Evolutionary conservation across 1,284 basidiomycete genomes (phyloP).

Genomic region (Trametes polyzona): DNA sequence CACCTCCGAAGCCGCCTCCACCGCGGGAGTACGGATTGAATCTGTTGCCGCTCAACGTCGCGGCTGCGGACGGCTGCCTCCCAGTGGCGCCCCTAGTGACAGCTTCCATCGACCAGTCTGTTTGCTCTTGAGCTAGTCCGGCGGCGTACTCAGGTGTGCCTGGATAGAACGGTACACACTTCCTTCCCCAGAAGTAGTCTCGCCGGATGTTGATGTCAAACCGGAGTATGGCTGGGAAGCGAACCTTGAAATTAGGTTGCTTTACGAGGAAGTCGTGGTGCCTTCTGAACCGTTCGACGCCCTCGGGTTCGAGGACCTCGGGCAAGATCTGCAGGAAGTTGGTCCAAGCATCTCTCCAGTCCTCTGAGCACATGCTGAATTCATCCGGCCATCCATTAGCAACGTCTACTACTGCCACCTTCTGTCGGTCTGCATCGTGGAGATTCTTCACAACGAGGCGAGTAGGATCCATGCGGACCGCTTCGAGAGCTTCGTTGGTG

Average conservation of each 20-base stretch:
- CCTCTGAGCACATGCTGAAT: neutral
- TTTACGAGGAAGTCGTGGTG: conserved; percentile 4
- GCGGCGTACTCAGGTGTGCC: neutral
- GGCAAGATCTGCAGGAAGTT: conserved; percentile 9
- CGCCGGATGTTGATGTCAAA: conserved; percentile 13
- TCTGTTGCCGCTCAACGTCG: neutral
- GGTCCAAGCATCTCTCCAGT: conserved; percentile 12
- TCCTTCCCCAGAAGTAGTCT: conserved; percentile 3
- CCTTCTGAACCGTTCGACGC: neutral
- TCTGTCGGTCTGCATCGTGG: conserved; percentile 7
- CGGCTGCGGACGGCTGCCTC: neutral
- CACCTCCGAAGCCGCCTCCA: neutral
- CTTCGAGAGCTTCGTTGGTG: conserved; percentile 9
- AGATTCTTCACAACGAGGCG: neutral
- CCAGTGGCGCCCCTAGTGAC: neutral
- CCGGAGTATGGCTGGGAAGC: conserved; percentile 4
- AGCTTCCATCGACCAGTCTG: neutral
- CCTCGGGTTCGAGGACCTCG: neutral
- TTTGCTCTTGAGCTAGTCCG: neutral
- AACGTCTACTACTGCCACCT: conserved; percentile 3
- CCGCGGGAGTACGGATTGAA: neutral
- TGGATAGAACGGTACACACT: neutral
- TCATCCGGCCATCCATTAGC: conserved; percentile 6
- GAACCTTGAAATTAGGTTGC: neutral
- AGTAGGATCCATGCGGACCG: neutral